Evolutionary conservation across 441 rosid genomes (phyloP), one percentile per base, ranked within the genome.

Genomic region (Populus hybrid): DNA sequence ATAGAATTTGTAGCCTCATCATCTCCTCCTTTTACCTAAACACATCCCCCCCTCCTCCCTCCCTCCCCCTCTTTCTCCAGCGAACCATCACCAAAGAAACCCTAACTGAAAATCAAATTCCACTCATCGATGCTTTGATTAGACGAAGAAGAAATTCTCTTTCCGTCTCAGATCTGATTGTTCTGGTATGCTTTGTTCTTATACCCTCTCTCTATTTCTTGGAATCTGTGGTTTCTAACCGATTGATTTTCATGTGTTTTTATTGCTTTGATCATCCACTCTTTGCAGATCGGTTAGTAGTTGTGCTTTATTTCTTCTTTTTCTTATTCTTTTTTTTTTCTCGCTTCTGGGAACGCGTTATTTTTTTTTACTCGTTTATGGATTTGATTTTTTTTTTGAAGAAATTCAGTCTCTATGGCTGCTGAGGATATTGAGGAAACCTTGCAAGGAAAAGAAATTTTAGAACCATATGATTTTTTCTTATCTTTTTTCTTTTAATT

Each of bases 141-240:
- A 66, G 59, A 18, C 3, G 23, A 32, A 2, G 3, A 30, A 40
- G 35, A 67, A 54, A 72, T 50, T 74, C 63, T 57, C 72, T 75
- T 16, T 54, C 61, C 57, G 20, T 50, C 57, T 54, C 61, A 83
- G 93, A 89, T 92, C 93, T 85, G 89, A 73, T 73, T 42, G n/a
- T 28, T 35, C 80, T 68, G 87, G 85, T 84, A 34, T 57, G 78
- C n/a, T 30, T 54, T 24, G 20, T 4, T 24, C 20, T 3, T 3
- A 21, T 63, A 5, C n/a, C 4, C 59, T 28, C 28, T 36, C 23
- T 70, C 4, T 12, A 35, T 18, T 30, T 67, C 1, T 76, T 61
- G 61, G 21, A 16, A 54, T 54, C n/a, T 18, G 61, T 54, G 21
- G 21, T 54, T 54, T 50, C 61, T 18, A 54, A 54, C 61, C n/a